Evolutionary conservation across 2,329 filamentous ascomycete species (phyloP).

Genomic region (Calonectria henricotiae): DNA sequence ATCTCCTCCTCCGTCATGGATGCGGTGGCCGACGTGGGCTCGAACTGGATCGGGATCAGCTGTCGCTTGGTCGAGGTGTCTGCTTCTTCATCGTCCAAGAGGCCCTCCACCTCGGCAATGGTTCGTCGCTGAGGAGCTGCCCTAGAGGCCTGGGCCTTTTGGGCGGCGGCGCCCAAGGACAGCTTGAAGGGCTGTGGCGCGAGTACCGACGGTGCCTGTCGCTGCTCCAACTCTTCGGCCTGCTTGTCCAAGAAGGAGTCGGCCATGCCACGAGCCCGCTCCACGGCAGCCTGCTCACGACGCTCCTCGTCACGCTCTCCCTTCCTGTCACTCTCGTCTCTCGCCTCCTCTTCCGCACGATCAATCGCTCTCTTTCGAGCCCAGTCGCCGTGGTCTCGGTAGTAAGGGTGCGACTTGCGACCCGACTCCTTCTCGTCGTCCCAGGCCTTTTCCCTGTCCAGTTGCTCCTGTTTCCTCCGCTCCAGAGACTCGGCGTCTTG

Average conservation of each 20-base stretch:
- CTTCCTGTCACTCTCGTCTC: conserved; percentile 87
- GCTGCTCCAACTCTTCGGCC: conserved; percentile 80
- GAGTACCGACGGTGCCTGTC: conserved; percentile 58
- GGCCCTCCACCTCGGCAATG: conserved; percentile 92
- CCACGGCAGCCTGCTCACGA: conserved; percentile 79
- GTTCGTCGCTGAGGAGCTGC: conserved; percentile 79
- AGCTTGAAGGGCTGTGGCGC: conserved; percentile 90
- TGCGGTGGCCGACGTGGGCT: conserved; percentile 74
- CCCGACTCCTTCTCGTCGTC: conserved; percentile 90
- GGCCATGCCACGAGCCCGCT: conserved; percentile 87
- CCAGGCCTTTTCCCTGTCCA: conserved; percentile 79
- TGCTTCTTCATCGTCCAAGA: conserved; percentile 96
- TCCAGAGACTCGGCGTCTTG: conserved; percentile 79
- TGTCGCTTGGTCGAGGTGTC: conserved; percentile 79
- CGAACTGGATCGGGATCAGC: conserved; percentile 87
- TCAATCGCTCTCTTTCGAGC: conserved; percentile 84
- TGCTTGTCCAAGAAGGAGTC: conserved; percentile 92
- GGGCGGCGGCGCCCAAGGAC: conserved; percentile 90
- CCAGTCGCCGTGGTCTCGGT: conserved; percentile 89
- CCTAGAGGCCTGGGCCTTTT: conserved; percentile 76
- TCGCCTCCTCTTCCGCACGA: conserved; percentile 80
- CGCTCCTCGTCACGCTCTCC: conserved; percentile 84
- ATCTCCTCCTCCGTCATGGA: conserved; percentile 90
- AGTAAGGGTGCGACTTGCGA: conserved; percentile 85
- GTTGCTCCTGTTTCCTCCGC: conserved; percentile 78